Evolutionary conservation across 2,329 filamentous ascomycete species (phyloP).

Genomic region (Alternaria gansuensis): DNA sequence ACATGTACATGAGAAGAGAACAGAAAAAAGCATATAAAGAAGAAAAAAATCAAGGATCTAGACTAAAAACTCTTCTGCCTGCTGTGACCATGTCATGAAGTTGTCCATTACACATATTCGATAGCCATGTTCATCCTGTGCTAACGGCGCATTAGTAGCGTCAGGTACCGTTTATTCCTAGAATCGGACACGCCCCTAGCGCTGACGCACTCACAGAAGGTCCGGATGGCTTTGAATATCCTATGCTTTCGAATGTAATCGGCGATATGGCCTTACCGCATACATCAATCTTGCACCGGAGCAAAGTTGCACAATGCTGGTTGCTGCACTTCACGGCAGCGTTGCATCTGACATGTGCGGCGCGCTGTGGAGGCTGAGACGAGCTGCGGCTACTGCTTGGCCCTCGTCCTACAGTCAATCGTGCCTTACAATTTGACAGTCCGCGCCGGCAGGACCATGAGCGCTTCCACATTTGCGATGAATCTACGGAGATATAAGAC

Average conservation of each 20-base stretch:
- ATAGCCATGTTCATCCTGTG: background rate
- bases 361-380: constrained; percentile 40
- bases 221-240: background rate
- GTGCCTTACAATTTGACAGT: constrained; percentile 37
- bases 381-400: constrained; percentile 35
- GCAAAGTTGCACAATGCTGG: background rate
- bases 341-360: constrained; percentile 17
- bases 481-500: constrained; percentile 46
- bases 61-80: background rate
- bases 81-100: constrained; percentile 1
- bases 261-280: background rate
- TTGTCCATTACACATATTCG: background rate
- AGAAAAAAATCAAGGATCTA: constrained; percentile 22
- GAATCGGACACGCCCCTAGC: background rate
- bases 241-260: background rate
- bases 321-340: background rate
- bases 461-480: constrained; percentile 32
- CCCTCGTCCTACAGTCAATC: constrained; percentile 32
- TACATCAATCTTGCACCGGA: background rate
- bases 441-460: constrained; percentile 39
- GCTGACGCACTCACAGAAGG: constrained; percentile 2
- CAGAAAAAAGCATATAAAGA: constrained; percentile 27
- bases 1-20: constrained; percentile 17
- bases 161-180: constrained; percentile 4
- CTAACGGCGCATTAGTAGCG: background rate